Evolutionary conservation across 2,329 filamentous ascomycete genomes (phyloP), one percentile per base, ranked within the genome.

Genomic region (Delphinella strobiligena): DNA sequence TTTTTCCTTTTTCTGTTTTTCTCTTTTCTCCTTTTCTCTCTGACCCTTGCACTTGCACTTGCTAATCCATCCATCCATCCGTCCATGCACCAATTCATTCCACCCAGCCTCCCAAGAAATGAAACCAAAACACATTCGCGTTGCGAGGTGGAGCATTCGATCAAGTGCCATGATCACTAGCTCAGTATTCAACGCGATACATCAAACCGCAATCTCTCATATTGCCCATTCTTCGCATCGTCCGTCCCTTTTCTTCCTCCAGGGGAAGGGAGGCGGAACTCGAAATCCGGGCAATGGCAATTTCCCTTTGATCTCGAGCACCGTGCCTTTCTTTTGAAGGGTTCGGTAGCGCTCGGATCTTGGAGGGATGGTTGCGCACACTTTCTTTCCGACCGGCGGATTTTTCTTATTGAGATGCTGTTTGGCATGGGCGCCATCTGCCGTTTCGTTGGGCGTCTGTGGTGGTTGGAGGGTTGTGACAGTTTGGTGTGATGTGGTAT

Each of bases 181-280:
- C 65, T 69, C 67, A 68, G 67, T 70, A 70, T 67, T 61, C 60
- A 62, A 61, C 61, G 66, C 66, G 66, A 61, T 52, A 70, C 27
- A 68, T 58, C 51, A 59, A 68, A 33, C 35, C 30, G 19, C 12
- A 27, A n/a, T n/a, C n/a, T n/a, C n/a, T n/a, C n/a, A n/a, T n/a
- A n/a, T n/a, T n/a, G n/a, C n/a, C n/a, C n/a, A n/a, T n/a, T n/a
- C n/a, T n/a, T n/a, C n/a, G n/a, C n/a, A n/a, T n/a, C 22, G 12
- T 27, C 12, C 7, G 12, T 12, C 22, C 22, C 7, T 7, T 12
- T 12, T 27, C 22, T 7, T 27, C 22, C 22, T 27, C 12, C 12
- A 7, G 22, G 12, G 22, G 22, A 27, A 27, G 22, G 22, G 22
- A n/a, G n/a, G n/a, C n/a, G n/a, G n/a, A n/a, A n/a, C n/a, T n/a